Conservation (phyloP, 441 rosid genomes). For the California macrophylla region DNA sequence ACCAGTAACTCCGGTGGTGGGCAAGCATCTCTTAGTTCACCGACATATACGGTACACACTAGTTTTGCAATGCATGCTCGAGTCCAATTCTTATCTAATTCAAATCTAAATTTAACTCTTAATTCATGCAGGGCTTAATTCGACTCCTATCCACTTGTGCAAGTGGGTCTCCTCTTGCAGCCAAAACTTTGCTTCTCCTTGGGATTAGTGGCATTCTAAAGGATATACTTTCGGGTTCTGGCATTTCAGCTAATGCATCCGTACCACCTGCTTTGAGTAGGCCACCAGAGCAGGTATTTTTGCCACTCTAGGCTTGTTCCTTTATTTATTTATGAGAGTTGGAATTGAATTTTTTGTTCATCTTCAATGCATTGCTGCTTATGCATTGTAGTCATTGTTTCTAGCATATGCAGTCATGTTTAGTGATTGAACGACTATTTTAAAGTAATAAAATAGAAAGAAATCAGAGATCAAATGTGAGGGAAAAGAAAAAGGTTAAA, state of each 20-base stretch:
- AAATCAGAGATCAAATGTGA: background rate
- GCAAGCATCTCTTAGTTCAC: slow-evolving; percentile 80
- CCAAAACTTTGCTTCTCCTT: slow-evolving; percentile 82
- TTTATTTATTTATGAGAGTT: background rate
- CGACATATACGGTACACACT: slow-evolving; percentile 82
- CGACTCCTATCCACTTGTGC: slow-evolving; percentile 92
- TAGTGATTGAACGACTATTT: background rate
- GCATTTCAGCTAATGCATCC: slow-evolving; percentile 68
- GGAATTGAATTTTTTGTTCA: background rate
- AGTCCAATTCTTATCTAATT: slow-evolving; percentile 5
- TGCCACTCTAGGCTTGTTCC: slow-evolving; percentile 3
- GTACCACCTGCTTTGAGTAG: slow-evolving; percentile 85
- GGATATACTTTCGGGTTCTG: slow-evolving; percentile 84
- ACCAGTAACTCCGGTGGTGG: slow-evolving; percentile 88
- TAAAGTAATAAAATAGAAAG: background rate
- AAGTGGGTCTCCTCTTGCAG: slow-evolving; percentile 91
- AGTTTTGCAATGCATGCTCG: slow-evolving; percentile 5
- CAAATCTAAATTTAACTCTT: slow-evolving; percentile 23
- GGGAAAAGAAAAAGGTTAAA: background rate
- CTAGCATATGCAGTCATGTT: background rate
- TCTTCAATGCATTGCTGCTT: background rate
- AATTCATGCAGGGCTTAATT: slow-evolving; percentile 66
- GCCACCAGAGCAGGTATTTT: slow-evolving; percentile 91
- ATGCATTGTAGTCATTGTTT: background rate
- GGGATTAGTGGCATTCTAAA: slow-evolving; percentile 90